Evolutionary conservation across 1,139 yeast genomes (phyloP).

Genomic region (Kluyveromyces sp.): DNA sequence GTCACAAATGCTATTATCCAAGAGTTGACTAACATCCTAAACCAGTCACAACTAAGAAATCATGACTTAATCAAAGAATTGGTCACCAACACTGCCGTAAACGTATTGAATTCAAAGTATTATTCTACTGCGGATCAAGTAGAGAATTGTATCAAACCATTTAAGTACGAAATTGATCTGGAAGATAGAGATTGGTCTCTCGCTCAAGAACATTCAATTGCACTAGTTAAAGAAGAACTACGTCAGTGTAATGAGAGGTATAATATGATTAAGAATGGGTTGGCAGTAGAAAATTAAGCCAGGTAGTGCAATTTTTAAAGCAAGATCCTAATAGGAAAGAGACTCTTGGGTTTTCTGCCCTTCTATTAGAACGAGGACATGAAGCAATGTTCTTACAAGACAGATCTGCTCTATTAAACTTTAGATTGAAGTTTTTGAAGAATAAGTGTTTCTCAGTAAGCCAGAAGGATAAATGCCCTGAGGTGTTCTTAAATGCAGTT

Average conservation of each 20-base stretch:
- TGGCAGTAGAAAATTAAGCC: constrained; percentile 76
- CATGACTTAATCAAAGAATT: constrained; percentile 81
- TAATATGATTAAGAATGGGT: constrained; percentile 54
- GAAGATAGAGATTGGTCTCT: constrained; percentile 91
- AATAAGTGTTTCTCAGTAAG: constrained; percentile 70
- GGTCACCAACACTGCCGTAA: constrained; percentile 76
- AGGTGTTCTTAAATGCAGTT: constrained; percentile 84
- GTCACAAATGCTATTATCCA: constrained; percentile 72
- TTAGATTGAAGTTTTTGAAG: constrained; percentile 72
- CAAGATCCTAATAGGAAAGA: constrained; percentile 46
- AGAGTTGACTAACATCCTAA: constrained; percentile 60
- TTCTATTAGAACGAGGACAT: constrained; percentile 65
- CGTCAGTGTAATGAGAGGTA: constrained; percentile 70
- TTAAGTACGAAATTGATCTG: constrained; percentile 91
- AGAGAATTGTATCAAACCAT: constrained; percentile 95
- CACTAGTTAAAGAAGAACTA: constrained; percentile 72
- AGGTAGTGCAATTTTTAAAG: constrained; percentile 70
- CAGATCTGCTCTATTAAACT: constrained; percentile 59
- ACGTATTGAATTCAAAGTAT: constrained; percentile 69
- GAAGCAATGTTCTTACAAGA: constrained; percentile 80
- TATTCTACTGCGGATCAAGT: constrained; percentile 97
- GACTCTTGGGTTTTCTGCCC: constrained; percentile 68
- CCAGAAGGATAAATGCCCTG: constrained; percentile 89
- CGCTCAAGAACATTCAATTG: constrained; percentile 72
- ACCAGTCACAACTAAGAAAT: constrained; percentile 61